Evolutionary conservation across 371 early-diverging fungal genomes (phyloP).

Genomic region (Dinochytrium kinnereticum): DNA sequence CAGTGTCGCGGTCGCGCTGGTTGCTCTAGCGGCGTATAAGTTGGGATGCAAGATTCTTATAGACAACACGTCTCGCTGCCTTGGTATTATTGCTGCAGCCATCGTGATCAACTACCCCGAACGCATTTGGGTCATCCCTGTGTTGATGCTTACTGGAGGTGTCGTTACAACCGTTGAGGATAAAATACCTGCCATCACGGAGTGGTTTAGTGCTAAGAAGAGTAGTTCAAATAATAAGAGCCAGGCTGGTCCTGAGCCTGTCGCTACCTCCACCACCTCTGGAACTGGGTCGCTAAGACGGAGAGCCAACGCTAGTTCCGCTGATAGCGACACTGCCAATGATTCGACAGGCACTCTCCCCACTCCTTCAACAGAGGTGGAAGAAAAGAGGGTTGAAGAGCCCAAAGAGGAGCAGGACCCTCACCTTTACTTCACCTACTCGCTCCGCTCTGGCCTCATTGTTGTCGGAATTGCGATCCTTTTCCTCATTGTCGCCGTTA

Average conservation of each 20-base stretch:
- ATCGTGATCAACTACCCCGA: conserved; percentile 48
- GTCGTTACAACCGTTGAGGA: conserved; percentile 39
- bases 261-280: neutral
- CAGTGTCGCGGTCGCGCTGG: conserved; percentile 62
- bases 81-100: conserved; percentile 47
- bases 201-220: neutral
- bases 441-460: conserved; percentile 43
- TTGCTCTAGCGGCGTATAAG: conserved; percentile 60
- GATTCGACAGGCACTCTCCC: neutral
- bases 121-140: conserved; percentile 59
- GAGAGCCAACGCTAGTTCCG: too few relatives aligned
- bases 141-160: conserved; percentile 61
- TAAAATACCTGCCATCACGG: neutral
- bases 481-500: conserved; percentile 51
- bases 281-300: too few relatives aligned
- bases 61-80: conserved; percentile 43
- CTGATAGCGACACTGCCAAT: too few relatives aligned
- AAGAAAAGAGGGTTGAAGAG: neutral
- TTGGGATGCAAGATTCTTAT: conserved; percentile 52
- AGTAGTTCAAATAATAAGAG: too few relatives aligned
- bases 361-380: too few relatives aligned
- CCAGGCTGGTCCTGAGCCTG: neutral
- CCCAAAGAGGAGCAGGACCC: neutral
- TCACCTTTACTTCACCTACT: conserved; percentile 49
- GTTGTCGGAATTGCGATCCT: conserved; percentile 50